These are phyloP conservation scores for Sphaerostilbella broomeana DNA, from an alignment of 2,329 filamentous ascomycete species.

Conservation along the genomic window DNA sequence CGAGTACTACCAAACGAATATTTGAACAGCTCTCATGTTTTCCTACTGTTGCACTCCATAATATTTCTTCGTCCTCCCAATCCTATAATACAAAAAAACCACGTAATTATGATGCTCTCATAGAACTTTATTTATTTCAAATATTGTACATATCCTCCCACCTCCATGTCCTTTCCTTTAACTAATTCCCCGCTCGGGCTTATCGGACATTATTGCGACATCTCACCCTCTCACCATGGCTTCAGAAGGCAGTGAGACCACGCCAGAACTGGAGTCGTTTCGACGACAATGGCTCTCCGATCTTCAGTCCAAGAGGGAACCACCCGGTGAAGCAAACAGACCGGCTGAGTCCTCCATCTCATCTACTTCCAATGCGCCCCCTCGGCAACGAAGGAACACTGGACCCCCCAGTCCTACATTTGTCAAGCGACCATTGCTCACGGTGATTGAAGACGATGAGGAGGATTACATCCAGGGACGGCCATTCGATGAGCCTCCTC, in stretches of 20 bases:
- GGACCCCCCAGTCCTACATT: conserved; percentile 3
- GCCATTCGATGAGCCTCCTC: conserved; percentile 15
- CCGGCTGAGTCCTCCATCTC: conserved; percentile 1
- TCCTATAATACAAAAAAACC: neutral
- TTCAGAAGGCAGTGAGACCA: conserved; percentile 20
- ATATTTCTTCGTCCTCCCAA: neutral
- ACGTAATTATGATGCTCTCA: neutral
- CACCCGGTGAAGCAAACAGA: neutral
- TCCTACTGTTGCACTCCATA: too few relatives aligned
- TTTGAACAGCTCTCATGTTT: too few relatives aligned
- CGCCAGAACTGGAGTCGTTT: conserved; percentile 77
- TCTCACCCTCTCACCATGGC: conserved; percentile 14
- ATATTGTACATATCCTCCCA: neutral
- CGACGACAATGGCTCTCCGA: conserved; percentile 81
- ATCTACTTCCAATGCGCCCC: conserved; percentile 2
- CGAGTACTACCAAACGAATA: too few relatives aligned
- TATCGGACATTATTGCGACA: conserved; percentile 10
- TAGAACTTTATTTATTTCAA: neutral
- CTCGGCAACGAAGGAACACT: neutral
- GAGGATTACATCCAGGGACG: conserved; percentile 11
- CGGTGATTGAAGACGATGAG: conserved; percentile 12
- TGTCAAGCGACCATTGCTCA: neutral
- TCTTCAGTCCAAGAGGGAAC: conserved; percentile 41
- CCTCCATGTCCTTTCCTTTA: neutral
- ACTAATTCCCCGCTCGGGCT: conserved; percentile 10